A percentile compares a stretch with the other conserved stretches of the same genome.
These are phyloP conservation scores for Hortaea sp. DNA, from an alignment of 2,329 filamentous ascomycete species.

Conservation along the genomic window DNA sequence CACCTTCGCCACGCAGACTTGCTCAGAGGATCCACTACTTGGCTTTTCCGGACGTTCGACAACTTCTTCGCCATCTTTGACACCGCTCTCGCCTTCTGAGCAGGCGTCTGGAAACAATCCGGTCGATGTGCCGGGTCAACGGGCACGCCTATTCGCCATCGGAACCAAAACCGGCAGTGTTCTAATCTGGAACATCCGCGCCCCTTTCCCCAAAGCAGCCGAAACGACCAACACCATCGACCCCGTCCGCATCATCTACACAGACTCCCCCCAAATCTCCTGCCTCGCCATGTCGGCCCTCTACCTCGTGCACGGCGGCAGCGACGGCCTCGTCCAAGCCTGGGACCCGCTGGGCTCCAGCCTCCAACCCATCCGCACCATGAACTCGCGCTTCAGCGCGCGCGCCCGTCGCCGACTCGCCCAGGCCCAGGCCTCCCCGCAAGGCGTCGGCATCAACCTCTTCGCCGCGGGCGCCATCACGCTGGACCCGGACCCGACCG, in stretches of 20 bases:
- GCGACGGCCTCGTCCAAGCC: conserved; percentile 86
- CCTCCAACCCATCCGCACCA: conserved; percentile 65
- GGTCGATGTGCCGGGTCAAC: conserved; percentile 69
- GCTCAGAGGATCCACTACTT: conserved; percentile 68
- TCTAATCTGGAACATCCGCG: conserved; percentile 75
- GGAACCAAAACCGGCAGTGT: conserved; percentile 73
- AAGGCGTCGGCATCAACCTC: conserved; percentile 62
- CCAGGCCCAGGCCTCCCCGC: conserved; percentile 56
- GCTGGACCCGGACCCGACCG: conserved; percentile 77
- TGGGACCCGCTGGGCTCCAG: conserved; percentile 92
- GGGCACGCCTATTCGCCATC: conserved; percentile 68
- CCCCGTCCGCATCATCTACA: conserved; percentile 74
- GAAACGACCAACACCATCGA: conserved; percentile 50
- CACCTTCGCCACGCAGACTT: conserved; percentile 57
- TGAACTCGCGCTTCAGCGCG: conserved; percentile 76
- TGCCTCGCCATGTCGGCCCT: conserved; percentile 74
- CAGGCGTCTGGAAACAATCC: conserved; percentile 29
- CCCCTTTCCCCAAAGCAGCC: conserved; percentile 45
- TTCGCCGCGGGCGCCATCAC: conserved; percentile 74
- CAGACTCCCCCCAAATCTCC: conserved; percentile 79
- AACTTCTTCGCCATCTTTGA: conserved; percentile 44
- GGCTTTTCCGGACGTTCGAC: conserved; percentile 46
- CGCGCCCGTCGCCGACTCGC: conserved; percentile 66
- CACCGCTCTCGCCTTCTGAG: conserved; percentile 39
- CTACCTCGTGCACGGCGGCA: conserved; percentile 86